Evolutionary conservation across 768 basidiomycete genomes (phyloP).

Genomic region (Leccinum subtestaceum): DNA sequence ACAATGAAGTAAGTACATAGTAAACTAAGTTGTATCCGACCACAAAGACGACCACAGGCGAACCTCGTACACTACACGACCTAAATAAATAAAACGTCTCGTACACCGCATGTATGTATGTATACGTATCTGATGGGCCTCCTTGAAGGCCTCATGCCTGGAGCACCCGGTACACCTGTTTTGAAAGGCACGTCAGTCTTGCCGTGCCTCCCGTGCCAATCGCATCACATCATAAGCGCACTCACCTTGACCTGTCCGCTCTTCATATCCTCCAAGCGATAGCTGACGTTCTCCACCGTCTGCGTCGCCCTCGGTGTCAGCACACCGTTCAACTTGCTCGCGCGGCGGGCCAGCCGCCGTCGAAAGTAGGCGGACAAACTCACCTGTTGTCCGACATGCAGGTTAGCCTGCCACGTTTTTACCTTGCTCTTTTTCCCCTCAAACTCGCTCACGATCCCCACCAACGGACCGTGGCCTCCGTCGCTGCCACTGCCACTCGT

Average conservation of each 20-base stretch:
- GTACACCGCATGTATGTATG: neutral
- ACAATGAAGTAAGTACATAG: neutral
- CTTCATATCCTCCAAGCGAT: slow-evolving; percentile 86
- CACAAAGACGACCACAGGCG: neutral
- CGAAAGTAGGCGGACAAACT: slow-evolving; percentile 29
- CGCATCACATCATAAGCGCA: neutral
- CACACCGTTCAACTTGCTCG: slow-evolving; percentile 27
- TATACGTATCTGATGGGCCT: neutral
- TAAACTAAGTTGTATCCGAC: neutral
- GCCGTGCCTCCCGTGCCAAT: neutral
- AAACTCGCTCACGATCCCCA: slow-evolving; percentile 79
- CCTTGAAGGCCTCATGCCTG: slow-evolving; percentile 30
- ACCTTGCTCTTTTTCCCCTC: slow-evolving; percentile 88
- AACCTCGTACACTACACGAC: neutral
- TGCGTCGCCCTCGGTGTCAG: slow-evolving; percentile 37
- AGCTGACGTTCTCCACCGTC: slow-evolving; percentile 78
- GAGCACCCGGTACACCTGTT: slow-evolving; percentile 40
- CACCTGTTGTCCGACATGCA: slow-evolving; percentile 81
- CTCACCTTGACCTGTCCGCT: slow-evolving; percentile 75
- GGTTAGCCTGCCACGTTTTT: slow-evolving; percentile 81
- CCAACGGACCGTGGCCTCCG: slow-evolving; percentile 40
- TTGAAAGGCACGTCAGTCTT: slow-evolving; percentile 10
- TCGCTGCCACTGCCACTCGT: slow-evolving; percentile 44
- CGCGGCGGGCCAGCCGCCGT: slow-evolving; percentile 29
- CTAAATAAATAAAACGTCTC: neutral